phyloP scores from a whole-genome alignment of 2,329 filamentous ascomycete genomes.

The Penicillium sp. region DNA sequence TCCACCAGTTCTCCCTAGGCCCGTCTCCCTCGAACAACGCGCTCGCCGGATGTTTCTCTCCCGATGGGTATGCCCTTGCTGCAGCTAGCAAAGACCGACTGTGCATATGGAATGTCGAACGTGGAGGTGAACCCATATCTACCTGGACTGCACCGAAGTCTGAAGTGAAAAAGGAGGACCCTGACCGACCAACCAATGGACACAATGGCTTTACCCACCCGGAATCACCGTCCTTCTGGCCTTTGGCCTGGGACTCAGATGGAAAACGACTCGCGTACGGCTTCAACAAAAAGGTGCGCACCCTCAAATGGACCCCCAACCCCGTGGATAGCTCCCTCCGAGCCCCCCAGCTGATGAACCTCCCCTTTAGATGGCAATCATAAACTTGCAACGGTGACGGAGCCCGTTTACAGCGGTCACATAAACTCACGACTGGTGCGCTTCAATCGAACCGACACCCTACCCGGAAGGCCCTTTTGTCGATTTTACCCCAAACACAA shows the following conservation, averaged over 20 bases:
- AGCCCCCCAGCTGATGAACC: background rate
- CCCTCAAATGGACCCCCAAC: constrained; percentile 3
- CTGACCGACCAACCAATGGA: constrained; percentile 36
- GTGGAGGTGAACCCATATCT: constrained; percentile 46
- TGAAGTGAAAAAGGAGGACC: constrained; percentile 36
- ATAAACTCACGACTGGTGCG: constrained; percentile 9
- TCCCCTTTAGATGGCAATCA: constrained; percentile 36
- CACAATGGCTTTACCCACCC: constrained; percentile 34
- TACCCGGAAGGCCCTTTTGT: constrained; percentile 1
- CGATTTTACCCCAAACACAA: constrained; percentile 6
- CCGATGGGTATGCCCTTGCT: constrained; percentile 49
- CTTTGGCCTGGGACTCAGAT: constrained; percentile 56
- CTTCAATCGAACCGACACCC: constrained; percentile 4
- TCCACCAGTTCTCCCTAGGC: constrained; percentile 41
- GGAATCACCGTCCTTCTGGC: constrained; percentile 35
- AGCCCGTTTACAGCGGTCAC: background rate
- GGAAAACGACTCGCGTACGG: constrained; percentile 56
- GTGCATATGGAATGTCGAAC: constrained; percentile 51
- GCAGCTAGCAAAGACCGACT: constrained; percentile 47
- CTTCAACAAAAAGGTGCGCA: constrained; percentile 50
- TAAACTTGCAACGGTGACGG: constrained; percentile 44
- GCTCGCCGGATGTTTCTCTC: constrained; percentile 48
- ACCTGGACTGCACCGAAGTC: constrained; percentile 39
- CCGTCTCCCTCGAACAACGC: constrained; percentile 38
- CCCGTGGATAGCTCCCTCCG: background rate